A percentile compares a stretch with the other conserved stretches of the same genome.
These are phyloP conservation scores for Fusarium torreyae DNA, from an alignment of 2,329 filamentous ascomycete species.

Conservation along the genomic window DNA sequence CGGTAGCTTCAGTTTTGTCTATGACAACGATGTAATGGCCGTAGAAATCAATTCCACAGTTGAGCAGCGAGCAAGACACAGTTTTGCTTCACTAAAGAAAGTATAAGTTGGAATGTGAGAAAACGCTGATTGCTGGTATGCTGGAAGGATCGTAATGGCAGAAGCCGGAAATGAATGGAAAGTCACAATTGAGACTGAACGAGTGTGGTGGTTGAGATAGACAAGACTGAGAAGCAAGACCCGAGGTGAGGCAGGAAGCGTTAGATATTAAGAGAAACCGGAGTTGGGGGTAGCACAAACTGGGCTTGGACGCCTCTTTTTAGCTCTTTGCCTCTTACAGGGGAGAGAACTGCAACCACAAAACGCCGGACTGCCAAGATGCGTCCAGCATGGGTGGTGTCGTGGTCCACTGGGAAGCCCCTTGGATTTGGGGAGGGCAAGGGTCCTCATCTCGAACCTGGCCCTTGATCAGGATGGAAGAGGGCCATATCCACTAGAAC, in stretches of 20 bases:
- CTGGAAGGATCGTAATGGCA: constrained; percentile 52
- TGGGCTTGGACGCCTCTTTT: constrained; percentile 46
- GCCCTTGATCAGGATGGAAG: constrained; percentile 31
- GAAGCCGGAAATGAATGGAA: constrained; percentile 51
- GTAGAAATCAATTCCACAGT: constrained; percentile 55
- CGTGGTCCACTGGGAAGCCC: constrained; percentile 45
- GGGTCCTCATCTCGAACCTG: constrained; percentile 19
- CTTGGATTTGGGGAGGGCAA: constrained; percentile 37
- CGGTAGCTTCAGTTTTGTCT: constrained; percentile 46
- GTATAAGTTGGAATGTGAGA: constrained; percentile 41
- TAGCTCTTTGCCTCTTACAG: constrained; percentile 39
- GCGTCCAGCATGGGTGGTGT: constrained; percentile 36
- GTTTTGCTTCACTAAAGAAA: constrained; percentile 53
- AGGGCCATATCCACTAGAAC: constrained; percentile 26
- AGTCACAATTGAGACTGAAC: constrained; percentile 49
- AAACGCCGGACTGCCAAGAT: constrained; percentile 50
- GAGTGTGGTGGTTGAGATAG: constrained; percentile 45
- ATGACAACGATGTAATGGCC: constrained; percentile 42
- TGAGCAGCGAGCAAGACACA: constrained; percentile 49
- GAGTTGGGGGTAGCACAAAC: constrained; percentile 42
- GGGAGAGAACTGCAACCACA: constrained; percentile 45
- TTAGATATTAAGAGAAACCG: constrained; percentile 50
- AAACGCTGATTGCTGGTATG: constrained; percentile 42
- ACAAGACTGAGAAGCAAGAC: constrained; percentile 41
- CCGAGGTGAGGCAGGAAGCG: constrained; percentile 44